Evolutionary conservation across 2,329 filamentous ascomycete genomes (phyloP), one percentile per base, ranked within the genome.

Genomic region (Orbilia quercus): DNA sequence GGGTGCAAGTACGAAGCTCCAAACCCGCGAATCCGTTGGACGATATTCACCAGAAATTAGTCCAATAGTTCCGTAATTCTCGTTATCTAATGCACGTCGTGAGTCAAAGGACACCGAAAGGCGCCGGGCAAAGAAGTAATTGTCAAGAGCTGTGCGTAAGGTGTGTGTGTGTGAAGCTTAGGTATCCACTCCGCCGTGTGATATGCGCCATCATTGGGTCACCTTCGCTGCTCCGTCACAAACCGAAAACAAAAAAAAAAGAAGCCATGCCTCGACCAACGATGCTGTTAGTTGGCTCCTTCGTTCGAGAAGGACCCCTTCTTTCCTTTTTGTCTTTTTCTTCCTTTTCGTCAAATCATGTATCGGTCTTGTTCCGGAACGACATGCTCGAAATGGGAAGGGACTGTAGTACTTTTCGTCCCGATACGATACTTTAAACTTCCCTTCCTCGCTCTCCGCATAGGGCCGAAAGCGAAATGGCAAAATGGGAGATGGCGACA

Each of bases 71-170:
- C 44, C 31, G 48, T 53, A 60, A 66, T 53, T 31, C 40, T 51
- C 36, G 69, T 62, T 73, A 66, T 73, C 69, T 66, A 58, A 65
- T 73, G 69, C 69, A 73, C 55, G 54, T 54, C 48, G 69, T 73
- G 69, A 73, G 69, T 73, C 69, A 73, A 73, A 60, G 23, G 48
- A 45, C 38, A 57, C 50, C 62, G 42, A 66, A 36, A 44, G 42
- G 34, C n/a, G 50, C 62, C 50, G 62, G 57, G 55, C 9, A 31
- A n/a, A 40, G 54, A 44, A 50, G 42, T 18, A 28, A 38, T 31
- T 31, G 36, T n/a, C n/a, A n/a, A 25, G 54, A 45, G 42, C 42
- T 20, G 42, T 23, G 22, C n/a, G 55, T 36, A 47, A 20, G 54
- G n/a, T 16, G 53, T 45, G 25, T 16, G 28, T n/a, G n/a, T 11